Base-by-base conservation (phyloP, 805 yeast genomes). In the Teunomyces pallodes region DNA sequence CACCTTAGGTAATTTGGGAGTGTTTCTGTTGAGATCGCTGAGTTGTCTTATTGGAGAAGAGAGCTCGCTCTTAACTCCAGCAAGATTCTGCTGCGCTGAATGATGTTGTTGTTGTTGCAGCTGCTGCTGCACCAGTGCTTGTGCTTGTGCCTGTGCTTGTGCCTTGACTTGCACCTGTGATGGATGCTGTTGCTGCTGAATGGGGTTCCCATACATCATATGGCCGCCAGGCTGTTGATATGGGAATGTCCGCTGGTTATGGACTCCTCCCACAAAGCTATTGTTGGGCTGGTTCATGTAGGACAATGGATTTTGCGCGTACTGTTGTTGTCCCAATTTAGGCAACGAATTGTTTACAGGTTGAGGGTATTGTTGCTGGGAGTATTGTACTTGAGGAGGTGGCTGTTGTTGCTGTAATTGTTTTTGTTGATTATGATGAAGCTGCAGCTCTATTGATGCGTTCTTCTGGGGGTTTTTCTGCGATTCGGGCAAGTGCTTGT, bases 401-500 rank as follows among this genome's bases (percentile, higher is more conserved):
- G 42, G 46, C 32, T 49, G 53, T 10, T 49, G 53, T 26, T 47
- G 52, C 42, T 54, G 58, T n/a, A 51, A 43, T 17, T 52, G 54
- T 42, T 51, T 47, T 29, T 54, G 55, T 29, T 52, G 57, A 31
- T 51, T 55, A 24, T 53, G 56, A 39, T 54, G 56, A 24, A 49
- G 51, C 38, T 48, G 56, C 52, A 45, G 59, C 12, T 52, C 60
- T 43, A 52, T 50, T 10, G 54, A 49, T 10, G 17, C 50, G 16
- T 61, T 67, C 40, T 57, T 56, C 36, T 54, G 47, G 49, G 56
- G 57, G 47, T 64, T 60, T 30, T 58, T 62, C 47, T 67, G 68
- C 14, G 78, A 64, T 45, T 77, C 82, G 0, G 85, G 85, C 36
- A 81, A 65, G 3, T 72, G 69, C 47, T 74, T 76, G 59, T 81